Evolutionary conservation across 805 yeast genomes (phyloP).

Genomic region (Cyberlindnera suaveolens): DNA sequence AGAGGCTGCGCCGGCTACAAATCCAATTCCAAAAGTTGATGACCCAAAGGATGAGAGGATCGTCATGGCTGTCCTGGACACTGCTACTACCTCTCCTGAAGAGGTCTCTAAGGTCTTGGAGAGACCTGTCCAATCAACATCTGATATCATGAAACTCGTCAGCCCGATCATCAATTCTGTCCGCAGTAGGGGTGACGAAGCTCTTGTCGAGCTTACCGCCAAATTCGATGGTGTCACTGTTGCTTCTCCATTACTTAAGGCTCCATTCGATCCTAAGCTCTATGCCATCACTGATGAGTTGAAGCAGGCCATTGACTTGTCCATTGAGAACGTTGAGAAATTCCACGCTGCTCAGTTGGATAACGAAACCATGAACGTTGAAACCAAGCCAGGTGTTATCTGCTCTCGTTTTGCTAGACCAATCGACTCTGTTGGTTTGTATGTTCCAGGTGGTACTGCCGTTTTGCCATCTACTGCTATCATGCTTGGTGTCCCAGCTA

Average conservation of each 20-base stretch:
- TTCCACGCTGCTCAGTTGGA: constrained; percentile 94
- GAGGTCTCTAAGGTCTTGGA: constrained; percentile 59
- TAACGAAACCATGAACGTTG: constrained; percentile 66
- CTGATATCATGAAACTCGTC: constrained; percentile 89
- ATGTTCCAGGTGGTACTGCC: constrained; percentile 99
- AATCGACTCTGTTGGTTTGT: constrained; percentile 89
- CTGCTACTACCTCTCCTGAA: constrained; percentile 37
- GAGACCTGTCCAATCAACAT: constrained; percentile 93
- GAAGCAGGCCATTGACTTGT: constrained; percentile 80
- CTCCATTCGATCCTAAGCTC: constrained; percentile 79
- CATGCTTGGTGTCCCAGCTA: constrained; percentile 98
- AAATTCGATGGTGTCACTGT: constrained; percentile 85
- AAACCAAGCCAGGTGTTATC: constrained; percentile 88
- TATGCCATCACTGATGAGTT: constrained; percentile 71
- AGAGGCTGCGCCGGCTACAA: constrained; percentile 17
- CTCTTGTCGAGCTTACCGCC: constrained; percentile 81
- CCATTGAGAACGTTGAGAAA: constrained; percentile 80
- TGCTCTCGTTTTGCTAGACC: constrained; percentile 96
- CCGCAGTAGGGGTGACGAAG: constrained; percentile 72
- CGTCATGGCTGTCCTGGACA: constrained; percentile 35
- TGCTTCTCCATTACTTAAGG: constrained; percentile 64
- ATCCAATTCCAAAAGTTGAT: constrained; percentile 3
- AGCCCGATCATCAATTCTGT: constrained; percentile 84
- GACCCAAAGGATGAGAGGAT: constrained; percentile 23
- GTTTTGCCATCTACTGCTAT: constrained; percentile 95